A percentile compares a stretch with the other conserved stretches of the same genome.
Conservation (phyloP, 306 rosid species). For the Senna siamea region DNA sequence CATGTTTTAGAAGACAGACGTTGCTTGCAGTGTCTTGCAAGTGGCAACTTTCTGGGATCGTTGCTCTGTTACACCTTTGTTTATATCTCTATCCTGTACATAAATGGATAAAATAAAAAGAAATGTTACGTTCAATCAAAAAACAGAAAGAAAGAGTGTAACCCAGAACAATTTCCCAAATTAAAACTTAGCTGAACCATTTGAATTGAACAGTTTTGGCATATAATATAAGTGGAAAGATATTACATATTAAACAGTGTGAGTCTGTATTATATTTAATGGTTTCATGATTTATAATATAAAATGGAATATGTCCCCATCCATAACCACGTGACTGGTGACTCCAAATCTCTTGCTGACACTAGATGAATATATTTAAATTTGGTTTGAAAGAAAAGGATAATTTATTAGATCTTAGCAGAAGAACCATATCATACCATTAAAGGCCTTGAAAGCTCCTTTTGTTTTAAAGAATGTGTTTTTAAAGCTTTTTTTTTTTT, state of each 20-base stretch:
- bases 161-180: background rate
- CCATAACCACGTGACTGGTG: constrained; percentile 56
- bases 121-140: constrained; percentile 7
- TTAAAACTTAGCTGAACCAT: constrained; percentile 10
- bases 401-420: constrained; percentile 3
- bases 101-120: background rate
- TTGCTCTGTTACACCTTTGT: background rate
- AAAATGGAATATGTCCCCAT: constrained; percentile 41
- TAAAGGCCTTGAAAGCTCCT: constrained; percentile 6
- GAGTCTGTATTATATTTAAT: background rate
- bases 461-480: constrained; percentile 1
- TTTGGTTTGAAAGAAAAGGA: no score
- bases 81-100: constrained; percentile 14
- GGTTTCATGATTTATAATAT: constrained; percentile 23
- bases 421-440: constrained; percentile 7
- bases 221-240: background rate
- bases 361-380: constrained; percentile 5
- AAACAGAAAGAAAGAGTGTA: background rate
- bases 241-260: background rate
- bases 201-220: constrained; percentile 15
- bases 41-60: constrained; percentile 14
- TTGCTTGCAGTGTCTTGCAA: constrained; percentile 9
- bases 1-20: background rate
- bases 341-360: constrained; percentile 40
- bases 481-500: constrained; percentile 28